phyloP scores from a whole-genome alignment of 352 stramenopile genomes.

The Globisporangium carolinianum region DNA sequence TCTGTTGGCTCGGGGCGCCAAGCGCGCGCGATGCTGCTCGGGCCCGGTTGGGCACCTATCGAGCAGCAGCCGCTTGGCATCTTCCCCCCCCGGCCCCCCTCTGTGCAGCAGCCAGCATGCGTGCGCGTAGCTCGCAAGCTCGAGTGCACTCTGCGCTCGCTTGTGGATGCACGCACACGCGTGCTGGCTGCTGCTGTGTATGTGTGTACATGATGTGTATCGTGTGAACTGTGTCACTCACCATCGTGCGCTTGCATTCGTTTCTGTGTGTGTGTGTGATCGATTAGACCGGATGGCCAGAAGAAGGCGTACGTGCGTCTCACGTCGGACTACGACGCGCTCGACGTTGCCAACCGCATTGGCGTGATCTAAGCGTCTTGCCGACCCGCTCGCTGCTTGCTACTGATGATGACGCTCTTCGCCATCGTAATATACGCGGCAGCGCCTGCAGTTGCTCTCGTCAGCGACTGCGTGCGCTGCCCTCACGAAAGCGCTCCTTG shows the following conservation, averaged over 20 bases:
- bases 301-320: slow-evolving; percentile 99
- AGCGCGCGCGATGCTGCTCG: slow-evolving; percentile 1
- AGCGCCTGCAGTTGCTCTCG: slow-evolving; percentile 7
- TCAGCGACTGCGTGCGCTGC: slow-evolving; percentile 9
- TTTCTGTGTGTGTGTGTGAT: slow-evolving; percentile 11
- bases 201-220: slow-evolving; percentile 1
- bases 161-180: not conserved
- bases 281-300: slow-evolving; percentile 94
- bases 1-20: slow-evolving; percentile 19
- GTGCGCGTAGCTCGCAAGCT: not conserved
- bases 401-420: slow-evolving; percentile 41
- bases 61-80: slow-evolving; percentile 5
- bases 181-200: not conserved
- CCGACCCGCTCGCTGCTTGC: slow-evolving; percentile 12
- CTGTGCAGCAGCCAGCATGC: not conserved
- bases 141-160: not conserved
- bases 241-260: slow-evolving; percentile 15
- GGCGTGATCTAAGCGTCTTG: slow-evolving; percentile 97
- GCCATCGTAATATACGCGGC: slow-evolving; percentile 47
- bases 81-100: slow-evolving; percentile 5
- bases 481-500: not conserved
- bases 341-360: slow-evolving; percentile 99
- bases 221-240: slow-evolving; percentile 15
- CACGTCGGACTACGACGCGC: slow-evolving; percentile 98
- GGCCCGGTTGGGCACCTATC: slow-evolving; percentile 9